These are phyloP conservation scores for Annona cherimola DNA, from an alignment of 164 flowering plant species.

Conservation along the genomic window DNA sequence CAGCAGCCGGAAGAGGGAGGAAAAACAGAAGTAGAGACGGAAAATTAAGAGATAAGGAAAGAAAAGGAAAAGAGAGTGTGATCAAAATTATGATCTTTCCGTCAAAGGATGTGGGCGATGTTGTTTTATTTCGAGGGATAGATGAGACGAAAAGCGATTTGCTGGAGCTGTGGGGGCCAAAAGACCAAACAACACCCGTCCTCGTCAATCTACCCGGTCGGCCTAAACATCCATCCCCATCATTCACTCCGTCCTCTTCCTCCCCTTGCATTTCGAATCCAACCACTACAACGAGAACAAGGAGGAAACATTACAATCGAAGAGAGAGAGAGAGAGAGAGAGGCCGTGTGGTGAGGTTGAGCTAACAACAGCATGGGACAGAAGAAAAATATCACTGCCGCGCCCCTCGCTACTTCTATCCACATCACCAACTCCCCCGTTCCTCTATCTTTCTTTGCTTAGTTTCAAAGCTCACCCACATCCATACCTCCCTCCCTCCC, in stretches of 20 bases:
- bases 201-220: not conserved
- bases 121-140: not conserved
- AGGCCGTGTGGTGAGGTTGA: slow-evolving; percentile 4
- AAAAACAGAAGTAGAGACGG: not conserved
- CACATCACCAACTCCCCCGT: not conserved
- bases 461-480: slow-evolving; percentile 5
- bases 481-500: not conserved
- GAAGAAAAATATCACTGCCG: not conserved
- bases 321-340: not conserved
- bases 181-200: not conserved
- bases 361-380: not conserved
- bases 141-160: not conserved
- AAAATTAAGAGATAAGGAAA: not conserved
- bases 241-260: not conserved
- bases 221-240: not conserved
- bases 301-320: not conserved
- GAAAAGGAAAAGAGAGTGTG: not conserved
- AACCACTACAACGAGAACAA: not conserved
- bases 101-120: slow-evolving; percentile 4
- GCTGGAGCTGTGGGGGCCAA: not conserved
- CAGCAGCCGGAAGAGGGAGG: not conserved
- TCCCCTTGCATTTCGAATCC: slow-evolving; percentile 1
- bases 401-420: not conserved
- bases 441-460: not conserved
- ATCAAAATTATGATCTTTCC: not conserved